Base-by-base conservation (phyloP, 495 filamentous ascomycete genomes). In the Cudoniella acicularis region DNA sequence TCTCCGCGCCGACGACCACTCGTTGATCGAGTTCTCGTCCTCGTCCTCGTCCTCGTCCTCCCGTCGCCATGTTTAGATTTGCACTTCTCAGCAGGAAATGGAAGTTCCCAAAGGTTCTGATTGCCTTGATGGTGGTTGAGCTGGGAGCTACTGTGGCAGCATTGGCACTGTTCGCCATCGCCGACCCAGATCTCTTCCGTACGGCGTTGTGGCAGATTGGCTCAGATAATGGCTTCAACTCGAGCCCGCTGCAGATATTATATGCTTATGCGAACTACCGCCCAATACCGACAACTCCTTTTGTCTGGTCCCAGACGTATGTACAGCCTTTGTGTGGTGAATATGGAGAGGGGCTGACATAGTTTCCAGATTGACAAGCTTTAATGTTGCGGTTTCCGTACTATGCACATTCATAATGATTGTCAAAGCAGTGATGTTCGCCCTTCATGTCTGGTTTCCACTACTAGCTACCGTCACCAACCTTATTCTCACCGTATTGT, bases 221-320 rank as follows among this genome's bases (percentile, higher is more conserved):
- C 49, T 79, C 77, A 49, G 78, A 90, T 45, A 83, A 90, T 65
- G 85, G 87, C 50, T 92, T 90, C 80, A 96, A 96, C 72, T 94
- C 90, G 62, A 81, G 84, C 58, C 92, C 92, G 20, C 77, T 76
- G 41, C 78, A 86, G 64, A 77, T 87, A 4, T 64, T 93, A 21
- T 96, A 91, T 67, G 85, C 87, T 17, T 83, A 83, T 57, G 87
- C 91, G 43, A 96, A 96, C 64, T 83, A 92, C 66, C 73, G 77
- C 54, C 75, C 86, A 1, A 79, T 86, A 36, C 79, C 81, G 0
- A 79, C 72, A 3, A 72, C 83, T 18, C 92, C 92, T 8, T 76
- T 92, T 64, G 85, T 94, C 20, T 96, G 92, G 92, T 89, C 87
- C 43, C 75, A 80, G 63, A 83, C 87, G 92, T 96, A 79, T 63